Base-by-base conservation (phyloP, 257 asterid genomes). In the Penstemon newberryi region DNA sequence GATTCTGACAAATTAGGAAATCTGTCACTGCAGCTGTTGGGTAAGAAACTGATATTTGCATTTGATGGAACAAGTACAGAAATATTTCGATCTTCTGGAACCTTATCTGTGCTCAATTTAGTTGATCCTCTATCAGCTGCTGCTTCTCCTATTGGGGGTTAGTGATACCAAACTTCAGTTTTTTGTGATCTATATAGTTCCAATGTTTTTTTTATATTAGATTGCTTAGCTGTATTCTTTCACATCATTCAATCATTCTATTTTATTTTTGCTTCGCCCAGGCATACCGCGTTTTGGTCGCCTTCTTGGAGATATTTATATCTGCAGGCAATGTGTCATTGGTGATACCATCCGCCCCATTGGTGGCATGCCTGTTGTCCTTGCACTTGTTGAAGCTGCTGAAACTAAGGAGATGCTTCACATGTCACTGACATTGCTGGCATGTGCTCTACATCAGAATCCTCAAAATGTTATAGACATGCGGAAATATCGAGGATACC, bases 231-330 rank as follows among this genome's bases (percentile, higher is more conserved):
- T 60, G 7, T 61, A 50, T 56, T 56, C 6, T 25, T 65, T 39
- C 56, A 11, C 59, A 41, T 50, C 12, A 46, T 47, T 25, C 67
- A 75, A 68, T 65, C 71, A 50, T 66, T 69, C 54, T 46, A 46
- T 70, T 66, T 38, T 53, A 59, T 56, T 62, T 76, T 76, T 78
- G 51, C 54, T 70, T 49, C 76, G 2, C 71, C 70, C 80, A 94
- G 99, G 99, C 60, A 94, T 94, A 81, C 99, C 99, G 13, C 99
- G 99, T 54, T 89, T 87, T 82, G 99, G 99, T 72, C 87, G 96
- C 67, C 96, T 94, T 70, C 77, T 85, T 46, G 99, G 99, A 60
- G 97, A 94, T 79, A 74, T 89, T 59, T 81, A 84, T 79, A 87
- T 91, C 55, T 94, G 99, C 73, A 94, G 86, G 84, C 96, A 89